Evolutionary conservation across 352 stramenopile species (phyloP), one percentile per base, ranked within the genome.

Genomic region (Pythium aquatile): DNA sequence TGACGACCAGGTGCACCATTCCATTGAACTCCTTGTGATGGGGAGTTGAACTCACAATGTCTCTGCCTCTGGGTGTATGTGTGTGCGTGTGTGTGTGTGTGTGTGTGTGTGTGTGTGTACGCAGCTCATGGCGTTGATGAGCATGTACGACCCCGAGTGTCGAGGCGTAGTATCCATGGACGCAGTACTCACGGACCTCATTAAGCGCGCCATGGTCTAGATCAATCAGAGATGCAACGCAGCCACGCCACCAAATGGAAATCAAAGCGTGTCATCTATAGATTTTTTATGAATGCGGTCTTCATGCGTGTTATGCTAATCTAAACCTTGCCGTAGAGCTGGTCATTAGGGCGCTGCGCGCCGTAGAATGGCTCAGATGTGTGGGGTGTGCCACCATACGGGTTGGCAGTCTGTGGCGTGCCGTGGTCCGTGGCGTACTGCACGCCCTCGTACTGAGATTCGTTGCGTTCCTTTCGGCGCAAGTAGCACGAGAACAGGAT

Each of bases 401-500:
- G 11, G 37, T 60, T 60, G 37, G 29, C 14, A 2, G 54, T 47
- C n/a, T 60, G 54, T 13, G 54, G 54, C n/a, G 55, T 55, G 24
- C 55, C 44, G 28, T 44, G 26, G 55, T 47, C 42, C 8, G 16
- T 30, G 46, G 17, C 58, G 55, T 65, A 61, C 57, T 53, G 5
- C 11, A 58, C 29, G 7, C 67, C 14, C 4, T 65, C 48, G 32
- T 68, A 61, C 30, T 58, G 26, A 13, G 37, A 7, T 28, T 65
- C 66, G 28, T 42, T 33, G 39, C 55, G 59, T 35, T 72, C 55
- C 28, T 58, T 58, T 44, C 77, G 79, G 42, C 73, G 69, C 65
- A 88, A 46, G 52, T 69, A 76, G 52, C 69, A 85, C 17, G 75
- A 71, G 33, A 81, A 81, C 33, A 73, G 61, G 51, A 83, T 73